Evolutionary conservation across 1,139 yeast genomes (phyloP).

Genomic region (Diutina mesorugosa): DNA sequence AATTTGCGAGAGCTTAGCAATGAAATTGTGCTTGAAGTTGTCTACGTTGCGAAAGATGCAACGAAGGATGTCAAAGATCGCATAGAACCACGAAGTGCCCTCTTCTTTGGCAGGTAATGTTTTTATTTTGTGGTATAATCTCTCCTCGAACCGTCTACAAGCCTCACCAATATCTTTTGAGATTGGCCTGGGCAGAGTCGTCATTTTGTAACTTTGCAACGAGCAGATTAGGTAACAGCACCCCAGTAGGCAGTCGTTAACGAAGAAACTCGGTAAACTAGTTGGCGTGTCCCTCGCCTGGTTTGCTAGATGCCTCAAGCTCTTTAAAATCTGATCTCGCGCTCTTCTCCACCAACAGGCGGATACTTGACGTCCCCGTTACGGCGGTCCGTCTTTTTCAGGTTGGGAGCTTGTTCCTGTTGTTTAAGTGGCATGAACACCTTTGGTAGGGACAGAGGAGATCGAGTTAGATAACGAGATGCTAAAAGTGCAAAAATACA

Average conservation of each 20-base stretch:
- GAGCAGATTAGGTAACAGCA: background rate
- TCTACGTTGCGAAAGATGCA: background rate
- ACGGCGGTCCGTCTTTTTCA: too few species aligned
- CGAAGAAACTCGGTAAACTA: background rate
- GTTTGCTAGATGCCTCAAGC: background rate
- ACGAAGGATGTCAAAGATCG: background rate
- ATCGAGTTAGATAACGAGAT: too few species aligned
- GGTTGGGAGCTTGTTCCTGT: too few species aligned
- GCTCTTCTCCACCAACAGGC: background rate
- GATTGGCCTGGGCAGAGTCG: background rate
- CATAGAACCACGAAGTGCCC: background rate
- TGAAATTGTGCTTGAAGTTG: background rate
- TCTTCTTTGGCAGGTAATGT: background rate
- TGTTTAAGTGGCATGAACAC: too few species aligned
- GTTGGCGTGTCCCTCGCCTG: background rate
- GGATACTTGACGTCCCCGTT: background rate
- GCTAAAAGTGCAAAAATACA: too few species aligned
- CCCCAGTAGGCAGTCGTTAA: background rate
- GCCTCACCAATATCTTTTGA: background rate
- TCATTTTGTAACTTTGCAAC: background rate
- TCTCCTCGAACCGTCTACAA: background rate
- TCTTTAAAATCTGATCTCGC: background rate
- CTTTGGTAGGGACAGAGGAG: too few species aligned
- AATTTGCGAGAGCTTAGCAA: background rate
- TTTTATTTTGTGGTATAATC: background rate